Evolutionary conservation across 495 filamentous ascomycete genomes (phyloP).

Genomic region (Talaromyces borbonicus): DNA sequence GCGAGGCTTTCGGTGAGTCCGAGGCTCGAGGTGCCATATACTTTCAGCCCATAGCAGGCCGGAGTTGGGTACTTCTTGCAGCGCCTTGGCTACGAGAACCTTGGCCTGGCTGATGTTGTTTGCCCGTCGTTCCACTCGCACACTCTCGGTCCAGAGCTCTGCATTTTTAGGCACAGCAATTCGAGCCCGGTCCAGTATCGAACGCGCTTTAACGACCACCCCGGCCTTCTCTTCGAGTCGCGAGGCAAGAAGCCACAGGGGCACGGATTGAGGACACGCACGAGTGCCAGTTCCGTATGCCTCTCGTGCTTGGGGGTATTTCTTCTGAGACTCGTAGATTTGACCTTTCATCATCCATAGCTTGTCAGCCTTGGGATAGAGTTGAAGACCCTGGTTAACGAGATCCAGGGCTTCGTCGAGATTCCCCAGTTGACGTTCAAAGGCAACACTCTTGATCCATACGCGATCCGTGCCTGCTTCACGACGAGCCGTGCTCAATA

Average conservation of each 20-base stretch:
- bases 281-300: conserved; percentile 85
- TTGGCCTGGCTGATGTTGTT: conserved; percentile 77
- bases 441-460: conserved; percentile 90
- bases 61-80: conserved; percentile 84
- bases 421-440: conserved; percentile 77
- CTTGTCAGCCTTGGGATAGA: conserved; percentile 81
- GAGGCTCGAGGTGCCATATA: conserved; percentile 86
- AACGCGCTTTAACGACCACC: conserved; percentile 80
- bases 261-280: conserved; percentile 70
- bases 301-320: conserved; percentile 76
- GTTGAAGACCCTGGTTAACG: conserved; percentile 73
- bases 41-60: conserved; percentile 87
- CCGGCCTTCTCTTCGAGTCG: conserved; percentile 81
- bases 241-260: conserved; percentile 81
- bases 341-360: conserved; percentile 99
- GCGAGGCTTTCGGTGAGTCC: conserved; percentile 83
- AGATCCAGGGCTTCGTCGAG: conserved; percentile 73
- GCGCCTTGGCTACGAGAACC: conserved; percentile 79
- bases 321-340: conserved; percentile 74
- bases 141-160: conserved; percentile 82
- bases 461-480: conserved; percentile 91
- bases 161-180: conserved; percentile 76
- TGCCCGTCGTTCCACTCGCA: conserved; percentile 85
- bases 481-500: conserved; percentile 69
- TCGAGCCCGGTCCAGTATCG: conserved; percentile 80